Evolutionary conservation across 140 eudicot genomes (phyloP), one percentile per base, ranked within the genome.

Genomic region (Oenanthe javanica): DNA sequence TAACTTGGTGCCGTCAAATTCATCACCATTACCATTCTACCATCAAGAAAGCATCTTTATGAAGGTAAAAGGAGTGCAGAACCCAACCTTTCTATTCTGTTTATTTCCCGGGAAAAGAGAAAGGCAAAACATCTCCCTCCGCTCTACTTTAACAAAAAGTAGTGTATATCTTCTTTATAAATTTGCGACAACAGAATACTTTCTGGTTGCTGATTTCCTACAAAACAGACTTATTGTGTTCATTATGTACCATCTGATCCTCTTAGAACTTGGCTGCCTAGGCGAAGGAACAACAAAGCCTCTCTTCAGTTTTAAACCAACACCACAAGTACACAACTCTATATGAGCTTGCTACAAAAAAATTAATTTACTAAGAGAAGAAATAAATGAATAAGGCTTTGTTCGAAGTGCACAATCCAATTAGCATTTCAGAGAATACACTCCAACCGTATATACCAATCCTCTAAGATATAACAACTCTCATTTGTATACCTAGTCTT

Each of bases 81-180:
- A 38, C 43, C 82, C 72, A 77, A 95, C 97, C 97, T 90, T 89
- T 82, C 52, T 80, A 85, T 77, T 63, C 70, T 83, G 81, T 51
- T 89, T 78, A 50, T 79, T 86, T 82, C 91, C 96, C 23, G 99
- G 96, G 82, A 76, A 86, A 79, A 95, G 84, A 79, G 86, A 31
- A 31, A 92, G 84, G 84, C 86, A 89, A 82, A 95, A 95, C 87
- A 88, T 88, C 54, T 90, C 93, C 64, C 96, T 89, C 64, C 79
- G 91, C 79, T 95, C 97, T 81, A 74, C 45, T 4, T 42, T 2
- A 42, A 42, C 45, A 42, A 42, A 42, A 42, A 2, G 45, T 42
- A 42, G 45, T 4, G 45, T 42, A 42, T 42, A 42, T 42, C 45
- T 42, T 42, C 3, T 42, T 42, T 42, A 42, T 42, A 42, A 42